Evolutionary conservation across 2,329 filamentous ascomycete species (phyloP).

Genomic region (Apiospora koreana): DNA sequence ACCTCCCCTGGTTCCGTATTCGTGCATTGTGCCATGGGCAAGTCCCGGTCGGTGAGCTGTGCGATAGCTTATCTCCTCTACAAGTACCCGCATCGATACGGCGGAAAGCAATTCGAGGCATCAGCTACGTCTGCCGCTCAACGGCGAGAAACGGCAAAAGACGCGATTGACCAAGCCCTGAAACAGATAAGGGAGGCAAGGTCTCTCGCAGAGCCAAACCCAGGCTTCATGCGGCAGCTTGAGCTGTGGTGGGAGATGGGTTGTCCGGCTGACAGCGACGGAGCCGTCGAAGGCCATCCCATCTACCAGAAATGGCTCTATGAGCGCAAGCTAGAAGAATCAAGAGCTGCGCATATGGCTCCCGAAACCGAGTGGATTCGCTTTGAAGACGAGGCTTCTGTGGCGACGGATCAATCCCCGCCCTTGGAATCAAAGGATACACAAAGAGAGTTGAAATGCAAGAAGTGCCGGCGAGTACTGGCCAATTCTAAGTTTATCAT

Average conservation of each 20-base stretch:
- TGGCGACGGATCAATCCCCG: constrained; percentile 42
- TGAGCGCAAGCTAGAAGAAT: constrained; percentile 54
- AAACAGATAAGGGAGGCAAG: constrained; percentile 68
- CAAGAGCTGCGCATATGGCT: constrained; percentile 72
- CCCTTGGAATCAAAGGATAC: constrained; percentile 20
- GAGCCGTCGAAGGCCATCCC: constrained; percentile 63
- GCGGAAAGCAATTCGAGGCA: constrained; percentile 43
- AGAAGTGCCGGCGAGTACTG: constrained; percentile 78
- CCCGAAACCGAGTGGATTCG: constrained; percentile 75
- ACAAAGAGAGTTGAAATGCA: constrained; percentile 73
- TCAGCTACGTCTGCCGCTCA: constrained; percentile 39
- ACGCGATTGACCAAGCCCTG: constrained; percentile 64
- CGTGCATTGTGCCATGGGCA: constrained; percentile 86
- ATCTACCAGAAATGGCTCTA: constrained; percentile 75
- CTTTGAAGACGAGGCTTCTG: constrained; percentile 72
- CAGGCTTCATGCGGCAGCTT: constrained; percentile 88
- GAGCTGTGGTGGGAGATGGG: constrained; percentile 86
- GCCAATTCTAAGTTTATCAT: constrained; percentile 63
- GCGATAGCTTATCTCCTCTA: constrained; percentile 84
- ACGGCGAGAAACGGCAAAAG: constrained; percentile 41
- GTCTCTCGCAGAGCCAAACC: constrained; percentile 83
- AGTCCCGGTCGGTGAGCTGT: constrained; percentile 86
- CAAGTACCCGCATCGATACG: constrained; percentile 58
- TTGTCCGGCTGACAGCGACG: constrained; percentile 63
- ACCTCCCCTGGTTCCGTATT: constrained; percentile 46